phyloP scores from a whole-genome alignment of 2,329 filamentous ascomycete genomes.

The Dothidotthia symphoricarpi region DNA sequence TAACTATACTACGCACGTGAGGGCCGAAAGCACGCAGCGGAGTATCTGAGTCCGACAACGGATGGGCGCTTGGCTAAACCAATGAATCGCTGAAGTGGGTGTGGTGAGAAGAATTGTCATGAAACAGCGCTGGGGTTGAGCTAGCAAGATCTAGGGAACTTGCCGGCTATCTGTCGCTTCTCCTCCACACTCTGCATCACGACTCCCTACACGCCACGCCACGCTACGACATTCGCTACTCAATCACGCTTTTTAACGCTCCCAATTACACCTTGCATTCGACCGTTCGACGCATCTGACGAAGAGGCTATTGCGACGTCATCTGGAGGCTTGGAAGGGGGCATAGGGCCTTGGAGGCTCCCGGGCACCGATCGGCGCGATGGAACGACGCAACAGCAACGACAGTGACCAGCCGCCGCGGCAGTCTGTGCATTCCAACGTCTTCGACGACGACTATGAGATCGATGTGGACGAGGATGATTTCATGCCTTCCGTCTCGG shows the following conservation, averaged over 20 bases:
- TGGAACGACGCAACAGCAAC: conserved; percentile 40
- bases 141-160: conserved; percentile 15
- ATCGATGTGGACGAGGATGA: conserved; percentile 43
- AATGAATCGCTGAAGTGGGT: conserved; percentile 5
- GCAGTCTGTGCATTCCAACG: conserved; percentile 40
- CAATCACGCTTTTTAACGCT: conserved; percentile 14
- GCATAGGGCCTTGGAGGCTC: conserved; percentile 29
- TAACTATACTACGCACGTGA: too few relatives aligned
- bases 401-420: conserved; percentile 28
- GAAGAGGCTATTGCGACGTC: conserved; percentile 14
- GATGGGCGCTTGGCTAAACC: not conserved
- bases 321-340: conserved; percentile 24
- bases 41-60: too few relatives aligned
- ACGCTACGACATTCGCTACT: conserved; percentile 20
- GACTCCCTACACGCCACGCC: conserved; percentile 21
- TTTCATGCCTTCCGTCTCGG: conserved; percentile 45
- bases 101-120: conserved; percentile 8
- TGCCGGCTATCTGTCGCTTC: conserved; percentile 19
- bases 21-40: too few relatives aligned
- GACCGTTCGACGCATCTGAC: conserved; percentile 10
- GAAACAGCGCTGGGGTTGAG: conserved; percentile 29
- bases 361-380: conserved; percentile 35
- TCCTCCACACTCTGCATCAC: conserved; percentile 21
- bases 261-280: conserved; percentile 13
- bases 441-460: conserved; percentile 52